Evolutionary conservation across 2,329 filamentous ascomycete species (phyloP).

Genomic region (Dactylellina drechsleri): DNA sequence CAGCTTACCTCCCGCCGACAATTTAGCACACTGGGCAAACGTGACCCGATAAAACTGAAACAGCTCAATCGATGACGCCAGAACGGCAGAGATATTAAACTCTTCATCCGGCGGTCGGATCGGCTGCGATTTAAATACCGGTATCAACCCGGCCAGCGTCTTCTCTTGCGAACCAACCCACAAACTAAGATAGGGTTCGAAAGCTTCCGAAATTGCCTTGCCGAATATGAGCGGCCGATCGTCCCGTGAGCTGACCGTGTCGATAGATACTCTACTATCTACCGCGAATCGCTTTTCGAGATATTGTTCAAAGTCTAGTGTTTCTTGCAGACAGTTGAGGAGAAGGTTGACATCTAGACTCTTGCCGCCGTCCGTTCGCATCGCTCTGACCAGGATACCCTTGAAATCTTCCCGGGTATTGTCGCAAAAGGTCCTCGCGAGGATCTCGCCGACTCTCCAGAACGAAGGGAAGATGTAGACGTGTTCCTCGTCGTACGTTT

Average conservation of each 20-base stretch:
- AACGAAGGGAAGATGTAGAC: conserved; percentile 82
- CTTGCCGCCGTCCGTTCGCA: conserved; percentile 78
- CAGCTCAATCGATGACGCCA: conserved; percentile 91
- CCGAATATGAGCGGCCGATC: conserved; percentile 81
- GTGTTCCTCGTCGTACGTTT: conserved; percentile 94
- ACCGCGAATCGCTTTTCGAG: conserved; percentile 82
- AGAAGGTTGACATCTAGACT: conserved; percentile 89
- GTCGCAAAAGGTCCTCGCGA: conserved; percentile 93
- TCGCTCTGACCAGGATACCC: conserved; percentile 86
- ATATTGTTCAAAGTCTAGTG: conserved; percentile 93
- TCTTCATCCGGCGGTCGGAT: conserved; percentile 86
- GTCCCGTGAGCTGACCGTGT: conserved; percentile 83
- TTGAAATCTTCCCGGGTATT: conserved; percentile 96
- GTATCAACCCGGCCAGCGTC: conserved; percentile 71
- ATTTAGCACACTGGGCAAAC: conserved; percentile 91
- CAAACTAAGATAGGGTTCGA: conserved; percentile 94
- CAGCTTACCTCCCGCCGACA: conserved; percentile 88
- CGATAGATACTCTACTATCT: conserved; percentile 81
- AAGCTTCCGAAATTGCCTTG: conserved; percentile 92
- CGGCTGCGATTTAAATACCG: conserved; percentile 84
- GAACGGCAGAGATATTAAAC: conserved; percentile 84
- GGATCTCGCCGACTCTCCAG: conserved; percentile 89
- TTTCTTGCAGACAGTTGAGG: conserved; percentile 90
- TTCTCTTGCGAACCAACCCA: conserved; percentile 98
- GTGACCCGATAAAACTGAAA: conserved; percentile 97